phyloP scores from a whole-genome alignment of 2,329 filamentous ascomycete genomes.

The Ceratocystis cubensis region DNA sequence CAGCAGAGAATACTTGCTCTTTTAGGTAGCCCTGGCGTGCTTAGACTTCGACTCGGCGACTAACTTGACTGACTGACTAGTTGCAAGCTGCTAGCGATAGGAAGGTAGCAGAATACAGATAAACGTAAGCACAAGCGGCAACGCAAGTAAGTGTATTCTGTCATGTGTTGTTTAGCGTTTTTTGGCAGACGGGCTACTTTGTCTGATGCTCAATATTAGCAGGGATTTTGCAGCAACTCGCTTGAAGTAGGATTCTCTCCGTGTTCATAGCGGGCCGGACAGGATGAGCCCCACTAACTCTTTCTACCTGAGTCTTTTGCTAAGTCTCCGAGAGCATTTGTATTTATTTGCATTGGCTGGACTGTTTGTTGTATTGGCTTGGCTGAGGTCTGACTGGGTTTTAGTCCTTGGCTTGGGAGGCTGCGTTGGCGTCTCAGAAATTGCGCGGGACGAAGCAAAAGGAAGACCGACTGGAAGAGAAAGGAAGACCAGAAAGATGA shows the following conservation, averaged over 20 bases:
- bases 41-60: neutral
- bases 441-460: no score
- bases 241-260: conserved; percentile 4
- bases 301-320: no score
- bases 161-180: neutral
- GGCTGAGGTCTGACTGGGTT: no score
- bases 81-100: neutral
- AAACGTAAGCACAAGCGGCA: neutral
- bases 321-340: no score
- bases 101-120: neutral
- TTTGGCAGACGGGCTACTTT: neutral
- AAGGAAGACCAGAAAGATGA: neutral
- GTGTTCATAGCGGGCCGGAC: conserved; percentile 4
- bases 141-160: neutral
- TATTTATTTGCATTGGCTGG: no score
- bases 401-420: no score
- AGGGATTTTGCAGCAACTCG: neutral
- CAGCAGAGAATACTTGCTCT: neutral
- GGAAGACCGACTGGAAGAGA: neutral
- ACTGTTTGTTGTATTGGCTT: no score
- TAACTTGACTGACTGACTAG: neutral
- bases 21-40: neutral
- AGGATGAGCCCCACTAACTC: neutral
- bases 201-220: conserved; percentile 5
- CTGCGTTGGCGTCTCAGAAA: no score